Base-by-base conservation (phyloP, 2,329 filamentous ascomycete species). In the Colletotrichum neosansevieriae region DNA sequence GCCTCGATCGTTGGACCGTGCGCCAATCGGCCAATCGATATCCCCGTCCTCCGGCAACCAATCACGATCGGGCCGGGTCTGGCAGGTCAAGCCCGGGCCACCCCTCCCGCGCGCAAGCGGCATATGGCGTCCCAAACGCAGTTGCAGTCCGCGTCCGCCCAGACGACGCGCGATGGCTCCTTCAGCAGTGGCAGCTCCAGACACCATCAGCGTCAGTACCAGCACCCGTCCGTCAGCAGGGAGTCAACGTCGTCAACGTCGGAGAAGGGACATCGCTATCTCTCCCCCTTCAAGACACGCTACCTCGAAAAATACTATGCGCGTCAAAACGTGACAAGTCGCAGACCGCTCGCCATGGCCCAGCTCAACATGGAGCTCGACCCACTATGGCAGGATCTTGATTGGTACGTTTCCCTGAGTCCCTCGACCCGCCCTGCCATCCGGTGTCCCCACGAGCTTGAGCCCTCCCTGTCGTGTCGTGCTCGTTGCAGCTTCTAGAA, bases 351-450 rank as follows among this genome's bases (percentile, higher is more conserved):
- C 70, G 59, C 62, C 58, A 77, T 76, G 73, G 69, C 75, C 49
- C 72, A 73, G 72, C 73, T 79, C 73, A 82, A 86, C 77, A 78
- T 78, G 74, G 83, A 84, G 59, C 74, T 83, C 64, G 88, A 89
- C 82, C 85, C 85, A 83, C 83, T 89, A 85, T 94, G 91, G 91
- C 89, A 93, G 76, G 86, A 93, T 78, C 85, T 92, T 75, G 89
- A 93, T 81, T 91, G 90, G 91, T 93, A 86, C 76, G 89, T 85
- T 56, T 67, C 32, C 59, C 15, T 53, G 29, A 29, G 15, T 42
- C 56, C 54, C 15, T 58, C 34, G 32, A 47, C 50, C 49, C 63
- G 62, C 67, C 42, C 57, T 67, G 19, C 49, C 38, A 44, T 34
- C 24, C 38, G n/a, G 50, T 54, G 32, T 54, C 53, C 42, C 24